Evolutionary conservation across 352 stramenopile genomes (phyloP).

Genomic region (Elongisporangium prolatum): DNA sequence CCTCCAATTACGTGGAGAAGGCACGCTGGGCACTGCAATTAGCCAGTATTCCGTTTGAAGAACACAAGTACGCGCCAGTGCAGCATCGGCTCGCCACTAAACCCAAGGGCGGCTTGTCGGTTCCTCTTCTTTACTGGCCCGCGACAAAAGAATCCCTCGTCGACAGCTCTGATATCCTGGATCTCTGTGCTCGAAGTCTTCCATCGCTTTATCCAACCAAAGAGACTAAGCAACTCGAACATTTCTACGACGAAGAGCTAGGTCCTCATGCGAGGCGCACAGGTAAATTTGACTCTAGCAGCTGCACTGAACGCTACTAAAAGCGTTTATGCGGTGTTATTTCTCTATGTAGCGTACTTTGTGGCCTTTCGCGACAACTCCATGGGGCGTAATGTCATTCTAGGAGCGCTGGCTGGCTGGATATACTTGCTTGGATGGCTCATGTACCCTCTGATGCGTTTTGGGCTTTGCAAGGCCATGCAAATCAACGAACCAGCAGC

Average conservation of each 20-base stretch:
- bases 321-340: constrained; percentile 18
- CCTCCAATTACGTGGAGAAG: constrained; percentile 66
- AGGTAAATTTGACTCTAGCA: constrained; percentile 19
- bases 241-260: constrained; percentile 33
- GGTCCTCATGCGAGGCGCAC: constrained; percentile 23
- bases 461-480: constrained; percentile 25
- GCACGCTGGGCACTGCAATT: constrained; percentile 48
- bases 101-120: constrained; percentile 33
- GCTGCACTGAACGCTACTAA: too few species aligned
- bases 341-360: constrained; percentile 23
- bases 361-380: constrained; percentile 20
- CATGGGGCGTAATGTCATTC: constrained; percentile 16
- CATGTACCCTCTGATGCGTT: constrained; percentile 22
- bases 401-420: constrained; percentile 9
- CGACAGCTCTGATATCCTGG: constrained; percentile 40
- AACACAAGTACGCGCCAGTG: constrained; percentile 41
- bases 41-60: constrained; percentile 29
- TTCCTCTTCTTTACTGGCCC: constrained; percentile 32
- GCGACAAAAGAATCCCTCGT: constrained; percentile 15
- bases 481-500: constrained; percentile 24
- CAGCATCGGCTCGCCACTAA: constrained; percentile 38
- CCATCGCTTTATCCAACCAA: constrained; percentile 32
- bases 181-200: constrained; percentile 25
- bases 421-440: constrained; percentile 14
- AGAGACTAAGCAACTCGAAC: constrained; percentile 31